phyloP scores from a whole-genome alignment of 768 basidiomycete species.

The Cyclocybe cylindracea region DNA sequence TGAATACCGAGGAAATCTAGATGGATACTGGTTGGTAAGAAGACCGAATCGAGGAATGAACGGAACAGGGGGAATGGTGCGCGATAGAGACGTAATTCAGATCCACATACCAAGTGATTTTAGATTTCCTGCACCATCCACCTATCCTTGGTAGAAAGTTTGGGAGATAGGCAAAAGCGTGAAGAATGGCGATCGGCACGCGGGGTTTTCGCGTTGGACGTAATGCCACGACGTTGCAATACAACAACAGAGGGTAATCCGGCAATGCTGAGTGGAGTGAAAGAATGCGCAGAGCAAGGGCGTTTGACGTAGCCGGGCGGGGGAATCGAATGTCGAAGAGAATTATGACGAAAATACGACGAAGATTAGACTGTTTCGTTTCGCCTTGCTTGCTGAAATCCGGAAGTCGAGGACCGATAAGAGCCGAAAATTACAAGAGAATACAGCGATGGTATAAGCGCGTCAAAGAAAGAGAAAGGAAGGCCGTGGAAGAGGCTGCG shows the following conservation, averaged over 20 bases:
- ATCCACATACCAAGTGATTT: background rate
- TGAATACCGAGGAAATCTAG: too few species aligned
- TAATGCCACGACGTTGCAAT: too few species aligned
- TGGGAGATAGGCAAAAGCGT: too few species aligned
- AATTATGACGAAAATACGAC: constrained; percentile 15
- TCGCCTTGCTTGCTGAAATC: constrained; percentile 12
- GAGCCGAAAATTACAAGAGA: constrained; percentile 9
- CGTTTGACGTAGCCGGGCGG: constrained; percentile 20
- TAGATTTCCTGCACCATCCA: background rate
- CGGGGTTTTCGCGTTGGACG: too few species aligned
- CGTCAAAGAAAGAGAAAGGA: constrained; percentile 8
- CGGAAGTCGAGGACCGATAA: constrained; percentile 8
- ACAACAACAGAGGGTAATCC: background rate
- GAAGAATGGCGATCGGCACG: too few species aligned
- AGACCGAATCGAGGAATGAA: too few species aligned
- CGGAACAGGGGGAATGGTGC: background rate
- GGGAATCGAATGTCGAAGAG: constrained; percentile 8
- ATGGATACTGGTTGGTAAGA: too few species aligned
- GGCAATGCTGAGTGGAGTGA: background rate
- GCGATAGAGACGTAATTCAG: background rate
- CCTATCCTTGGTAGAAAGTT: background rate
- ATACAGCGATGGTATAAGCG: constrained; percentile 19
- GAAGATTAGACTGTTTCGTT: constrained; percentile 13
- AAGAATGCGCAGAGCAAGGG: constrained; percentile 11
- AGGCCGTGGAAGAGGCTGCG: background rate